Evolutionary conservation across 768 basidiomycete genomes (phyloP).

Genomic region (Tubosaeta brunneosetosa): DNA sequence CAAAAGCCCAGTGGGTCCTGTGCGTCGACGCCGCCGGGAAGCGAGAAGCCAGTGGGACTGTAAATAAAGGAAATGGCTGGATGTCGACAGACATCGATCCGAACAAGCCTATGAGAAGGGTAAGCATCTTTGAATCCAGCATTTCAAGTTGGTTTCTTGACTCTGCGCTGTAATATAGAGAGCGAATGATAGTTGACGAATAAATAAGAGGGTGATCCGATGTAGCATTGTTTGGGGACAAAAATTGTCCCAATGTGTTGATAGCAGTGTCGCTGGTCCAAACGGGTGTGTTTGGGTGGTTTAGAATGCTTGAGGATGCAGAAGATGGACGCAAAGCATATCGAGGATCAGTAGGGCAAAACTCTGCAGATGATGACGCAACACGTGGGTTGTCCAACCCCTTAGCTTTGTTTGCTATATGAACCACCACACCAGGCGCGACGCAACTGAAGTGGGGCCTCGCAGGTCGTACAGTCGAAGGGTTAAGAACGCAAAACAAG

Average conservation of each 20-base stretch:
- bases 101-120: constrained; percentile 43
- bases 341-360: neutral
- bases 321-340: neutral
- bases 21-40: constrained; percentile 16
- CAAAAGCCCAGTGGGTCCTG: constrained; percentile 46
- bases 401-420: neutral
- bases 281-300: neutral
- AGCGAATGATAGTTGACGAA: constrained; percentile 34
- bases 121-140: constrained; percentile 35
- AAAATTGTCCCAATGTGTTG: constrained; percentile 9
- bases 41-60: constrained; percentile 26
- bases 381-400: neutral
- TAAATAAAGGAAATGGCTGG: constrained; percentile 24
- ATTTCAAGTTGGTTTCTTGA: constrained; percentile 30
- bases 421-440: neutral
- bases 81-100: constrained; percentile 43
- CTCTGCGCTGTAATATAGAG: constrained; percentile 37
- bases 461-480: constrained; percentile 1
- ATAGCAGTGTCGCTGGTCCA: constrained; percentile 6
- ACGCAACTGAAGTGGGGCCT: neutral
- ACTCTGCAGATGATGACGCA: neutral
- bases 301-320: neutral
- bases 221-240: constrained; percentile 13
- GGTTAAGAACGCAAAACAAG: neutral
- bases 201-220: constrained; percentile 8